Evolutionary conservation across 768 basidiomycete species (phyloP).

Genomic region (Mycena galopus): DNA sequence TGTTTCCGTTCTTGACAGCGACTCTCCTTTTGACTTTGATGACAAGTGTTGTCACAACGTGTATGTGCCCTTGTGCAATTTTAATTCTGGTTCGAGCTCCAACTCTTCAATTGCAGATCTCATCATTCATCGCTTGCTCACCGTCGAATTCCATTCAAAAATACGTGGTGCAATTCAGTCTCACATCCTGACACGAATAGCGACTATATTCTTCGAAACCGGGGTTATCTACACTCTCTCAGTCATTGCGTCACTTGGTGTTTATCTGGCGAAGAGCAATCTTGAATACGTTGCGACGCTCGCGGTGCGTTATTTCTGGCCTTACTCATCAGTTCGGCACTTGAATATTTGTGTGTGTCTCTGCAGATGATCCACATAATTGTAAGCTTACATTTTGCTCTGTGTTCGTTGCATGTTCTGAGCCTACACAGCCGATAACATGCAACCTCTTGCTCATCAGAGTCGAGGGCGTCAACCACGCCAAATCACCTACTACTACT

Average conservation of each 20-base stretch:
- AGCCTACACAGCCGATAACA: slow-evolving; percentile 18
- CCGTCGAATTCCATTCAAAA: too few species aligned
- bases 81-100: not conserved
- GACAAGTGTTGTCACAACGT: slow-evolving; percentile 24
- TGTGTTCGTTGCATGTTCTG: not conserved
- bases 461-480: slow-evolving; percentile 1
- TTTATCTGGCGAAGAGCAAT: slow-evolving; percentile 20
- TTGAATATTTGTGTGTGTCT: not conserved
- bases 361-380: not conserved
- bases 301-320: not conserved
- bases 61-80: not conserved
- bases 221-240: slow-evolving; percentile 24
- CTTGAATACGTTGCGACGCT: slow-evolving; percentile 21
- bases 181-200: slow-evolving; percentile 5
- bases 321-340: not conserved
- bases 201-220: slow-evolving; percentile 26
- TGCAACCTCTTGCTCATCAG: slow-evolving; percentile 29
- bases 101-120: not conserved
- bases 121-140: slow-evolving; percentile 4
- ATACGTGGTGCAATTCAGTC: not conserved
- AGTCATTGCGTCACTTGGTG: slow-evolving; percentile 3
- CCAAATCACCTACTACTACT: too few species aligned
- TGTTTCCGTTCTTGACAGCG: slow-evolving; percentile 14
- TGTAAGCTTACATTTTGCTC: not conserved
- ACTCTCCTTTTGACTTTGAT: slow-evolving; percentile 11